These are phyloP conservation scores for Smittium culicis DNA, from an alignment of 371 early-diverging fungal genomes.

Conservation along the genomic window DNA sequence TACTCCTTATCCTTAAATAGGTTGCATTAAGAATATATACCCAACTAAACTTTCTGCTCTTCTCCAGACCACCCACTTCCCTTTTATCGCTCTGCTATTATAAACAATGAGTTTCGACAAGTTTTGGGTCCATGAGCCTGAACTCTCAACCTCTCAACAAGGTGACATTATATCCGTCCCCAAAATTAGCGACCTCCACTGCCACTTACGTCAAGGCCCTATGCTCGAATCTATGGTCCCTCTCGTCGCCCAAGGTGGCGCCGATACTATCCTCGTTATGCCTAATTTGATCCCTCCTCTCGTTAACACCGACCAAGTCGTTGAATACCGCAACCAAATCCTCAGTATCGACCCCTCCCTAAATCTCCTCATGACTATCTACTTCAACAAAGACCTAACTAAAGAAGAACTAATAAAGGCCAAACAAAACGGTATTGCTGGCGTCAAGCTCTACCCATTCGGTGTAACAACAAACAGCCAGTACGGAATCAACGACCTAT, in stretches of 20 bases:
- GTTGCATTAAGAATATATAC: too few relatives aligned
- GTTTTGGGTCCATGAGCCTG: background rate
- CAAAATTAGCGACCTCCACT: conserved; percentile 76
- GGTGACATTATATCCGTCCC: conserved; percentile 12
- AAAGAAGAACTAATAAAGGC: conserved; percentile 82
- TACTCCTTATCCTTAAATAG: too few relatives aligned
- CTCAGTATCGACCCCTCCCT: conserved; percentile 70
- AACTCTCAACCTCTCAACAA: background rate
- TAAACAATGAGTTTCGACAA: background rate
- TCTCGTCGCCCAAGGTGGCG: conserved; percentile 62
- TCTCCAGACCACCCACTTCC: too few relatives aligned
- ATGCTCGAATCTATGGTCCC: conserved; percentile 86
- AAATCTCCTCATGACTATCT: conserved; percentile 85
- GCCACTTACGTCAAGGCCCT: conserved; percentile 83
- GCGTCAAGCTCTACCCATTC: conserved; percentile 92
- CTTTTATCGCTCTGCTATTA: background rate
- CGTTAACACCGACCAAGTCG: conserved; percentile 68
- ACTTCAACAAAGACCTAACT: conserved; percentile 74
- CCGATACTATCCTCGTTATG: conserved; percentile 86
- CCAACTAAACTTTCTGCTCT: too few relatives aligned
- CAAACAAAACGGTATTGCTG: conserved; percentile 60
- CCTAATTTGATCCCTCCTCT: conserved; percentile 90
- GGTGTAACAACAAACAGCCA: conserved; percentile 97
- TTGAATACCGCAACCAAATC: conserved; percentile 67
- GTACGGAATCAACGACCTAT: conserved; percentile 80